Evolutionary conservation across 768 basidiomycete species (phyloP).

Genomic region (Amanita muscaria): DNA sequence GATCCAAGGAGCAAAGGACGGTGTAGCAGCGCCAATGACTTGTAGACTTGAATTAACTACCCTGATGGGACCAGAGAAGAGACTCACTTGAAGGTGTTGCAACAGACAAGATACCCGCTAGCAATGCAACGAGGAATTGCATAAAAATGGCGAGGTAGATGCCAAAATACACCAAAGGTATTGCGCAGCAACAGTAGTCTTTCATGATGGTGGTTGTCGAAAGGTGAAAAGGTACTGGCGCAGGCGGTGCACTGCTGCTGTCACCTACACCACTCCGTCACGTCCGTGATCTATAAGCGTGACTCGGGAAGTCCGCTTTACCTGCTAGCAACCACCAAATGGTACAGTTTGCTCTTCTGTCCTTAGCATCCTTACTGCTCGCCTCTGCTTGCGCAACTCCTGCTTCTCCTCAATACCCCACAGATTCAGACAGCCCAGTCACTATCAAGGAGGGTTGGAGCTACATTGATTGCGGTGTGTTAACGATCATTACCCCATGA

Average conservation of each 20-base stretch:
- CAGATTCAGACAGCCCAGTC: conserved; percentile 19
- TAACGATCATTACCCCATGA: background rate
- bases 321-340: conserved; percentile 7
- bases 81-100: conserved; percentile 73
- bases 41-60: conserved; percentile 5
- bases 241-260: background rate
- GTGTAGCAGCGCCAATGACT: conserved; percentile 87
- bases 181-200: conserved; percentile 90
- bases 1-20: conserved; percentile 64
- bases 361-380: conserved; percentile 17
- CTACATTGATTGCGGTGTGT: conserved; percentile 70
- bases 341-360: conserved; percentile 10
- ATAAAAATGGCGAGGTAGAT: conserved; percentile 75
- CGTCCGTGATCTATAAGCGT: too few species aligned
- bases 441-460: conserved; percentile 45
- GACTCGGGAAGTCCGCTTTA: too few species aligned
- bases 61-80: background rate
- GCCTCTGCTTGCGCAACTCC: conserved; percentile 15
- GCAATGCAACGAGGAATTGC: conserved; percentile 59
- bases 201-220: conserved; percentile 52
- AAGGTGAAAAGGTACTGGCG: conserved; percentile 11
- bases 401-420: conserved; percentile 17
- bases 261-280: background rate
- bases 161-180: conserved; percentile 85
- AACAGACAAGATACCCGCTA: conserved; percentile 65